phyloP scores from a whole-genome alignment of 2,329 filamentous ascomycete genomes.

The Achaetomium macrosporum region DNA sequence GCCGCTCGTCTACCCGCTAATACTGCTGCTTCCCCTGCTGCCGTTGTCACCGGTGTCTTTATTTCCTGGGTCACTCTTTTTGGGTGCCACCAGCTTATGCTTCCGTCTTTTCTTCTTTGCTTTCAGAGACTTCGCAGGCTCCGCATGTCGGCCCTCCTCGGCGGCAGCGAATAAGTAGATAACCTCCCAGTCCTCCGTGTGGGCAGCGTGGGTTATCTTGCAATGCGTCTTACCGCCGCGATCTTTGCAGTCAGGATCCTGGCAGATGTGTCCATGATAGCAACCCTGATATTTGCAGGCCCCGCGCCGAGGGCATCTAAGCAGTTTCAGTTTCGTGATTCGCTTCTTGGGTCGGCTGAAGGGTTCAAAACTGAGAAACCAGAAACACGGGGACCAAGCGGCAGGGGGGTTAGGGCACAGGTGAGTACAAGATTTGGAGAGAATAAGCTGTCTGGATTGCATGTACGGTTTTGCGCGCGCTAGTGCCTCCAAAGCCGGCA shows the following conservation, averaged over 20 bases:
- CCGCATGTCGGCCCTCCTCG: background rate
- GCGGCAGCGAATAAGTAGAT: background rate
- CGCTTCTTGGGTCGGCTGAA: too few relatives aligned
- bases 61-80: too few relatives aligned
- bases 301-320: conserved; percentile 22
- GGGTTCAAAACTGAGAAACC: too few relatives aligned
- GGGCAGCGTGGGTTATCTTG: conserved; percentile 22
- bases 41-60: background rate
- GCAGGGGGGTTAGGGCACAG: too few relatives aligned
- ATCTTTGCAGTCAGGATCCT: conserved; percentile 28
- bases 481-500: conserved; percentile 26
- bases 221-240: conserved; percentile 29
- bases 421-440: too few relatives aligned
- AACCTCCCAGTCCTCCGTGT: conserved; percentile 20
- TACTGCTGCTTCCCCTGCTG: background rate
- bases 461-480: conserved; percentile 27
- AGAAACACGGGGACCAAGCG: too few relatives aligned
- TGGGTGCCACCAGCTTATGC: too few relatives aligned
- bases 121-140: background rate
- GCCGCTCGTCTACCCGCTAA: background rate
- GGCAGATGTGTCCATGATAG: conserved; percentile 30
- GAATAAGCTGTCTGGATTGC: too few relatives aligned
- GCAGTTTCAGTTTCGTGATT: too few relatives aligned
- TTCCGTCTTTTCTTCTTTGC: too few relatives aligned
- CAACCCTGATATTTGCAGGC: conserved; percentile 25